phyloP scores from a whole-genome alignment of 208 protist genomes.

The Strigomonas culicis region DNA sequence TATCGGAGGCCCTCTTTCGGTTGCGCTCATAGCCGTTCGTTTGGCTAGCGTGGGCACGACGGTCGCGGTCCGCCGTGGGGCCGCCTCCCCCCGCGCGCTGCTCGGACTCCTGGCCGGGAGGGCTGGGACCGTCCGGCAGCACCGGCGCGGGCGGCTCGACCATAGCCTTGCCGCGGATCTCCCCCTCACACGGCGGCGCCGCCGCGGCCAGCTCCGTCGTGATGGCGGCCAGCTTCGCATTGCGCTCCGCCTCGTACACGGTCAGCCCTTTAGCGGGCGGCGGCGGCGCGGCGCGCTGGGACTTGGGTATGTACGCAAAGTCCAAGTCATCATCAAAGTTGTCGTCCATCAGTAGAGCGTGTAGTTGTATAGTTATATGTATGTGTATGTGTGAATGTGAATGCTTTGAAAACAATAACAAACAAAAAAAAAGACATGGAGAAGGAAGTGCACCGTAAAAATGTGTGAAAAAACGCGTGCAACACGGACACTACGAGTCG shows the following conservation, averaged over 20 bases:
- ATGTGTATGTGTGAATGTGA: not conserved
- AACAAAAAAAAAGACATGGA: slow-evolving; percentile 13
- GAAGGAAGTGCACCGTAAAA: not conserved
- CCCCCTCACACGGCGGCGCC: not conserved
- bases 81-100: too few relatives aligned
- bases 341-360: not conserved
- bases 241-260: not conserved
- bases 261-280: not conserved
- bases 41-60: too few relatives aligned
- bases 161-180: too few relatives aligned
- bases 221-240: not conserved
- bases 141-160: too few relatives aligned
- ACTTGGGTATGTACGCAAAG: not conserved
- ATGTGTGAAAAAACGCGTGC: not conserved
- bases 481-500: too few relatives aligned
- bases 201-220: not conserved
- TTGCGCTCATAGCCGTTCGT: too few relatives aligned
- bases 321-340: not conserved
- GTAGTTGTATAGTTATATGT: too few relatives aligned
- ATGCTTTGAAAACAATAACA: slow-evolving; percentile 5
- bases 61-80: too few relatives aligned
- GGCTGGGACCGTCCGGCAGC: too few relatives aligned
- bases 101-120: too few relatives aligned
- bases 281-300: not conserved
- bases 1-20: too few relatives aligned